Percentiles rank a stretch among this genome's conserved stretches.
phyloP scores from a whole-genome alignment of 805 yeast species.

The Yarrowia osloensis region DNA sequence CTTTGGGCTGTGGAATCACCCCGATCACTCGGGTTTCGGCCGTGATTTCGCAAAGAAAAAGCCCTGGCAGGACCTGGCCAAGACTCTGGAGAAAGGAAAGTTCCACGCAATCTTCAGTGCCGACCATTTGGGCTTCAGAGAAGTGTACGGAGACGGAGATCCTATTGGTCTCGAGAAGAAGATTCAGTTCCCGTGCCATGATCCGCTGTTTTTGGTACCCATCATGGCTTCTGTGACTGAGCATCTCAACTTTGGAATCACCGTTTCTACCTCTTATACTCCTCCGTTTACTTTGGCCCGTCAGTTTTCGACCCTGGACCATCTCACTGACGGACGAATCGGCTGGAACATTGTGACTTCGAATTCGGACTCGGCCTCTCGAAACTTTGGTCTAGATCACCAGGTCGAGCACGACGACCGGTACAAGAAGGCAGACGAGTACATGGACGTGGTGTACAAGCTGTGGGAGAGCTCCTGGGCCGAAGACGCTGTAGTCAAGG shows the following conservation, averaged over 20 bases:
- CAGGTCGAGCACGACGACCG: slow-evolving; percentile 48
- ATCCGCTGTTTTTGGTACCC: slow-evolving; percentile 45
- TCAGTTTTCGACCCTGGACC: slow-evolving; percentile 50
- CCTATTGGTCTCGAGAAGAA: slow-evolving; percentile 39
- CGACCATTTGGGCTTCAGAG: slow-evolving; percentile 47
- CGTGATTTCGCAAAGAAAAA: slow-evolving; percentile 38
- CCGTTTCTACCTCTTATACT: slow-evolving; percentile 49
- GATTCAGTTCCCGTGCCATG: slow-evolving; percentile 44
- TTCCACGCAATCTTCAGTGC: slow-evolving; percentile 47
- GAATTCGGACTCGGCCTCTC: slow-evolving; percentile 48
- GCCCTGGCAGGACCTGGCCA: slow-evolving; percentile 47
- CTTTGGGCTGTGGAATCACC: slow-evolving; percentile 47
- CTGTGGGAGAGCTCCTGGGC: slow-evolving; percentile 50
- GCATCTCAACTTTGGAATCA: slow-evolving; percentile 47
- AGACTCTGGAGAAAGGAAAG: slow-evolving; percentile 45
- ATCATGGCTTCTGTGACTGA: slow-evolving; percentile 51
- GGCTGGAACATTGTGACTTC: slow-evolving; percentile 54
- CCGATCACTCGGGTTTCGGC: slow-evolving; percentile 42
- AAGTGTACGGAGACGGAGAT: slow-evolving; percentile 42
- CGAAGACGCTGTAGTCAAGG: slow-evolving; percentile 47
- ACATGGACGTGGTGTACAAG: slow-evolving; percentile 46
- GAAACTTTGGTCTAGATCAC: slow-evolving; percentile 45
- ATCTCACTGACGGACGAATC: slow-evolving; percentile 48
- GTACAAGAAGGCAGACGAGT: slow-evolving; percentile 48
- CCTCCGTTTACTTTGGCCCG: slow-evolving; percentile 49